These are phyloP conservation scores for Afroboletus lepidellus DNA, from an alignment of 1,284 basidiomycete species.

Conservation along the genomic window DNA sequence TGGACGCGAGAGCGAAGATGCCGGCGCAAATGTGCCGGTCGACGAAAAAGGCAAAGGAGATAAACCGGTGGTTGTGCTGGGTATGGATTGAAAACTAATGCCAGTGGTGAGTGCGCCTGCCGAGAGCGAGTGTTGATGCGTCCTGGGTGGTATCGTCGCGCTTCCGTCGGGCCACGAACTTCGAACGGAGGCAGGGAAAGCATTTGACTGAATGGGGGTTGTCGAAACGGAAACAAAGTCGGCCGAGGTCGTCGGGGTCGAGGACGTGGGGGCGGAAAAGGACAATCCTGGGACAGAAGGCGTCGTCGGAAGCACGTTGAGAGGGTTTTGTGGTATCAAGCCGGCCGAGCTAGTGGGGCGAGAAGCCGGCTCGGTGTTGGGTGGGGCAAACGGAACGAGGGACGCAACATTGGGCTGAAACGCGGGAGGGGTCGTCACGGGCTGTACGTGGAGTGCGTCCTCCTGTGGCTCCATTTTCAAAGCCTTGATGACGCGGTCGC, in stretches of 20 bases:
- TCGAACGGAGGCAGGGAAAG: slow-evolving; percentile 26
- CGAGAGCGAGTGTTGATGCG: slow-evolving; percentile 38
- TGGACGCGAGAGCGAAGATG: slow-evolving; percentile 28
- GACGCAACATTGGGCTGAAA: slow-evolving; percentile 25
- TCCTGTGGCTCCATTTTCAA: slow-evolving; percentile 69
- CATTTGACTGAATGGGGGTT: slow-evolving; percentile 19
- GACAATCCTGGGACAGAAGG: slow-evolving; percentile 20
- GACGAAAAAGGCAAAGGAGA: slow-evolving; percentile 33
- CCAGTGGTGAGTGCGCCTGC: slow-evolving; percentile 33
- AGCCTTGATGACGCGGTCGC: slow-evolving; percentile 59
- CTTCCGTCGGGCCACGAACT: slow-evolving; percentile 32
- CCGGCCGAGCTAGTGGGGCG: slow-evolving; percentile 45
- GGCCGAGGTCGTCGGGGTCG: slow-evolving; percentile 20
- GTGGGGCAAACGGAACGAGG: slow-evolving; percentile 27
- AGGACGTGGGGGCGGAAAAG: slow-evolving; percentile 20
- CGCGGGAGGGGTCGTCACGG: slow-evolving; percentile 27
- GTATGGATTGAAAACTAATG: slow-evolving; percentile 37
- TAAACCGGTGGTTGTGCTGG: slow-evolving; percentile 31
- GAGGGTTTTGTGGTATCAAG: slow-evolving; percentile 23
- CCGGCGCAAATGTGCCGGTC: slow-evolving; percentile 31
- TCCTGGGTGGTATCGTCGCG: slow-evolving; percentile 27
- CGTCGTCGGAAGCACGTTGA: slow-evolving; percentile 28
- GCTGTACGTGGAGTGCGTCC: slow-evolving; percentile 38
- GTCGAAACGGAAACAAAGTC: slow-evolving; percentile 29
- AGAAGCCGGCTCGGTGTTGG: slow-evolving; percentile 38